Conservation (phyloP, 257 asterid genomes). For the Craterostigma plantagineum region DNA sequence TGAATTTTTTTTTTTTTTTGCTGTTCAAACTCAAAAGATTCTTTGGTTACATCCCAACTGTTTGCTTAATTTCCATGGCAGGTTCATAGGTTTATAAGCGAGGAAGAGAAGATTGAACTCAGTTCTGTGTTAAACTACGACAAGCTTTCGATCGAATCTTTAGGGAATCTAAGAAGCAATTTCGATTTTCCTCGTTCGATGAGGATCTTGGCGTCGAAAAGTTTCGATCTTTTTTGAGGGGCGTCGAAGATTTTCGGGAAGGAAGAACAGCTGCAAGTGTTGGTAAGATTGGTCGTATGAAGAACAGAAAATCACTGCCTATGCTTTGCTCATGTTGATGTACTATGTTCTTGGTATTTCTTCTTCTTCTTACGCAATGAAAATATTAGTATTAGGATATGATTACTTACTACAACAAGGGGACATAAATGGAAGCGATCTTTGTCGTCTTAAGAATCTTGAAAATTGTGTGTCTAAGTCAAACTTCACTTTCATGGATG, state of each 20-base stretch:
- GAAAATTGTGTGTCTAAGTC: too few species aligned
- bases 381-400: too few species aligned
- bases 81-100: slow-evolving; percentile 24
- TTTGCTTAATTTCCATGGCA: slow-evolving; percentile 5
- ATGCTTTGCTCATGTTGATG: slow-evolving; percentile 12
- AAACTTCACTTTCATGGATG: too few species aligned
- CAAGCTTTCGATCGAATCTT: slow-evolving; percentile 20
- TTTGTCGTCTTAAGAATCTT: too few species aligned
- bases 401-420: too few species aligned
- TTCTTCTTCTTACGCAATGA: too few species aligned
- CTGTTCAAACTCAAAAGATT: too few species aligned
- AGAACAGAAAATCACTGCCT: slow-evolving; percentile 13
- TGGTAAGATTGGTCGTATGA: slow-evolving; percentile 10
- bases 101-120: slow-evolving; percentile 29
- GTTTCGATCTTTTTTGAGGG: slow-evolving; percentile 4
- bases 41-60: too few species aligned
- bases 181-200: slow-evolving; percentile 19
- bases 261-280: slow-evolving; percentile 3
- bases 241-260: too few species aligned
- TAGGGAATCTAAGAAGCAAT: slow-evolving; percentile 15
- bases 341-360: too few species aligned
- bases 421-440: too few species aligned
- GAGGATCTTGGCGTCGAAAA: slow-evolving; percentile 9
- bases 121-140: slow-evolving; percentile 23
- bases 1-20: too few species aligned